Base-by-base conservation (phyloP, 441 rosid species). In the Biscutella laevigata region DNA sequence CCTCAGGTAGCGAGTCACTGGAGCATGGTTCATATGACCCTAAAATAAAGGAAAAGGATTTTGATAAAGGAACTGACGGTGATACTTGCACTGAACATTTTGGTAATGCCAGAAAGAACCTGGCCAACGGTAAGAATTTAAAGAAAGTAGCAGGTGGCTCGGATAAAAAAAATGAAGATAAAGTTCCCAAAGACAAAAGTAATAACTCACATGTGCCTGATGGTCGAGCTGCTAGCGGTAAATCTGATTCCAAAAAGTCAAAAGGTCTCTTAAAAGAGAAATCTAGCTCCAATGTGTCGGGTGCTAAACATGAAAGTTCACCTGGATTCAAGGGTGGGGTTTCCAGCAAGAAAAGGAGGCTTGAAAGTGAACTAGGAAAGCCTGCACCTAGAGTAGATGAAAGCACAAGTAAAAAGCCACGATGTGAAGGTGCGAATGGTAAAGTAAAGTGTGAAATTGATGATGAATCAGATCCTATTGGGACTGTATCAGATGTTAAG, bases 361-460 rank as follows among this genome's bases (percentile, higher is more conserved):
- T 17, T 25, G 57, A 79, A 72, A 74, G 80, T 60, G 41, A 66
- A 65, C 57, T 71, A 50, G 50, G 55, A 34, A 79, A 71, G 50
- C 63, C 50, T 62, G 71, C 71, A 51, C 13, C 53, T 22, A 74
- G 61, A 57, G 43, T 60, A 22, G 59, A 57, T 59, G 82, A 72
- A 64, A 62, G 57, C 68, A 59, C 67, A 28, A 74, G 49, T 62
- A 92, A 83, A 67, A 86, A 69, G 70, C 62, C 68, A 1, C 80
- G 36, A 69, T 24, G 6, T 50, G 71, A 53, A 45, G 77, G 65
- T 46, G 53, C 7, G 11, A 74, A 72, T 50, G 81, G 56, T 22
- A 48, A 45, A 19, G 76, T 59, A 51, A 59, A 52, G 33, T 30
- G 41, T 13, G 71, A 66, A 54, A 45, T 40, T 57, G 71, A 52